These are phyloP conservation scores for Sordaria brevicollis DNA, from an alignment of 495 filamentous ascomycete genomes.

Conservation along the genomic window DNA sequence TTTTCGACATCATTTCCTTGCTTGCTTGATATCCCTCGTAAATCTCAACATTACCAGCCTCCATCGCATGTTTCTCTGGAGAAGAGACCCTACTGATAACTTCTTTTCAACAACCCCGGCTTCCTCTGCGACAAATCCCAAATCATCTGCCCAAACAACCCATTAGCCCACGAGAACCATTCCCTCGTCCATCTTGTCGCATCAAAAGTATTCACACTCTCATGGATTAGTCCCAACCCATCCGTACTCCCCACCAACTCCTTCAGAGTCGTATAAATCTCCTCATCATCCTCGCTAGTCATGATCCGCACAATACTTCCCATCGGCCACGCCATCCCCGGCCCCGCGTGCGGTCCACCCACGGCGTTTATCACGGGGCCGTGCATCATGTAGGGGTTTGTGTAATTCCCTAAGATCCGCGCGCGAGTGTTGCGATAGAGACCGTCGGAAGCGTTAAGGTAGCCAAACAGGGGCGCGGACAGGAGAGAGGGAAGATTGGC, in stretches of 20 bases:
- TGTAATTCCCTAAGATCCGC: constrained; percentile 30
- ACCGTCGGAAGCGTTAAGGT: constrained; percentile 28
- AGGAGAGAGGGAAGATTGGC: constrained; percentile 52
- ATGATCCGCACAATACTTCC: constrained; percentile 38
- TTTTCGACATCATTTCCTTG: background rate
- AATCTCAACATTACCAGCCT: background rate
- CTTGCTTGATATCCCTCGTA: background rate
- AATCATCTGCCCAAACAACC: constrained; percentile 57
- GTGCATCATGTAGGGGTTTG: constrained; percentile 48
- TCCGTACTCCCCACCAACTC: constrained; percentile 43
- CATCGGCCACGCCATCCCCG: constrained; percentile 51
- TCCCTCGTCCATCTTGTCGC: constrained; percentile 45
- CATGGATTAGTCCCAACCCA: constrained; percentile 50
- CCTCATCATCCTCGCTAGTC: constrained; percentile 33
- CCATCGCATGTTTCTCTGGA: background rate
- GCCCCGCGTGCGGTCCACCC: constrained; percentile 47
- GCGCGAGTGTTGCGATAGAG: constrained; percentile 42
- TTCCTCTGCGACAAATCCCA: constrained; percentile 42
- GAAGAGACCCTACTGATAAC: constrained; percentile 21
- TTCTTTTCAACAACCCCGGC: constrained; percentile 25
- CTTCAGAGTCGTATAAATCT: constrained; percentile 36
- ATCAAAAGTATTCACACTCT: constrained; percentile 47
- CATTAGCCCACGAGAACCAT: constrained; percentile 65
- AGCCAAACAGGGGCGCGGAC: constrained; percentile 43
- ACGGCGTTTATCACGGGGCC: constrained; percentile 43